These are phyloP conservation scores for Sanguinoderma infundibulare DNA, from an alignment of 1,284 basidiomycete genomes.

Conservation along the genomic window DNA sequence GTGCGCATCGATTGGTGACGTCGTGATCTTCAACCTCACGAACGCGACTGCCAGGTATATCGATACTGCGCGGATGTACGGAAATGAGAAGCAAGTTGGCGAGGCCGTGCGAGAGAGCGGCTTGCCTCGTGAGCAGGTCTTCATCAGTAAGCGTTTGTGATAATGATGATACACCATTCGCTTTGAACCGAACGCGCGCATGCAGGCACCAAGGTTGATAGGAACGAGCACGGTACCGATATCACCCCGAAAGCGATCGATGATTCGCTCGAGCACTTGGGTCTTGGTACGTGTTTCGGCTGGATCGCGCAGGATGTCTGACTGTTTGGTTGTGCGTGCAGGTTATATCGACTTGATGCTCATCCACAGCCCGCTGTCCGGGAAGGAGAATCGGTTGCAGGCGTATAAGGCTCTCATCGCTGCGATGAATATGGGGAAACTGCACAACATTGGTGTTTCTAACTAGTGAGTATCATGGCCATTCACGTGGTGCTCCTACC, in stretches of 20 bases:
- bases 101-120: constrained; percentile 59
- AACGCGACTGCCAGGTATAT: constrained; percentile 59
- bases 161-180: background rate
- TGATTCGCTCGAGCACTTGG: constrained; percentile 27
- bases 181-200: constrained; percentile 7
- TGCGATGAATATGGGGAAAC: constrained; percentile 53
- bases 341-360: constrained; percentile 65
- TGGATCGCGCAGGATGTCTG: background rate
- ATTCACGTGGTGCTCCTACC: constrained; percentile 38
- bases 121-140: constrained; percentile 58
- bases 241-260: constrained; percentile 27
- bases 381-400: constrained; percentile 46
- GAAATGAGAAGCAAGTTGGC: constrained; percentile 72
- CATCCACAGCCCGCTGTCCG: constrained; percentile 55
- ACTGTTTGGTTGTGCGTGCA: constrained; percentile 22
- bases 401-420: constrained; percentile 50
- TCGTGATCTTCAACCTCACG: background rate
- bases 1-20: constrained; percentile 8
- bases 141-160: constrained; percentile 61
- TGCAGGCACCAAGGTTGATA: constrained; percentile 27
- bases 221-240: constrained; percentile 31
- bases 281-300: constrained; percentile 14
- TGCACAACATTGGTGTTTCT: constrained; percentile 61
- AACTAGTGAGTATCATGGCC: constrained; percentile 56
- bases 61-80: constrained; percentile 76